Evolutionary conservation across 352 stramenopile species (phyloP), one percentile per base, ranked within the genome.

Genomic region (Pythium chondricola): DNA sequence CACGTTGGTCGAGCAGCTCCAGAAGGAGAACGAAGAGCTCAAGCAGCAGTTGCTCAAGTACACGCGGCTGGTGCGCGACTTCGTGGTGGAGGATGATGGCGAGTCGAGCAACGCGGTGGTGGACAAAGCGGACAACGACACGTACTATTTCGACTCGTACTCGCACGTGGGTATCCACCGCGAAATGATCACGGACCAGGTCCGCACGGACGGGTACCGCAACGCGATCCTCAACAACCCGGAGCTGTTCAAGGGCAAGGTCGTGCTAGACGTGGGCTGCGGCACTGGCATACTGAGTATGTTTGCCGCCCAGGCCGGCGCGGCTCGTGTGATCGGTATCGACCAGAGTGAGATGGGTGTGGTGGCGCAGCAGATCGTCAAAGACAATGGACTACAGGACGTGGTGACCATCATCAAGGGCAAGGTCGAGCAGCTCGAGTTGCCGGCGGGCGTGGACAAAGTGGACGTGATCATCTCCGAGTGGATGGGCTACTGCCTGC

Each of bases 141-240:
- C 81, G 61, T 99, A 98, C 67, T 99, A 99, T 70, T 98, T 98
- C 47, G 93, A 99, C 67, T 98, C 91, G 45, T 99, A 99, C 69
- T 97, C 93, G 36, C 95, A 99, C 54, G 96, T 98, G 66, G 88
- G 91, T 27, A 99, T 99, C 65, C 96, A 99, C 65, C 93, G 98
- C 65, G 96, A 98, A 71, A 92, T 92, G 81, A 88, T 92, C 66
- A 87, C 75, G 25, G 81, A 92, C 41, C 63, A 92, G 61, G 88
- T 98, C 11, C 92, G 97, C 35, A 99, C 97, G 29, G 70, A 96
- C 43, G 97, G 86, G 11, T 99, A 99, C 69, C 92, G 96, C 68
- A 96, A 98, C 61, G 93, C 94, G 18, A 99, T 99, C 56, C 68
- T 98, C 41, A 93, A 98, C 58, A 99, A 99, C 70, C 82, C 71